Evolutionary conservation across 1,139 yeast species (phyloP), one percentile per base, ranked within the genome.

Genomic region (Kazachstania sp.): DNA sequence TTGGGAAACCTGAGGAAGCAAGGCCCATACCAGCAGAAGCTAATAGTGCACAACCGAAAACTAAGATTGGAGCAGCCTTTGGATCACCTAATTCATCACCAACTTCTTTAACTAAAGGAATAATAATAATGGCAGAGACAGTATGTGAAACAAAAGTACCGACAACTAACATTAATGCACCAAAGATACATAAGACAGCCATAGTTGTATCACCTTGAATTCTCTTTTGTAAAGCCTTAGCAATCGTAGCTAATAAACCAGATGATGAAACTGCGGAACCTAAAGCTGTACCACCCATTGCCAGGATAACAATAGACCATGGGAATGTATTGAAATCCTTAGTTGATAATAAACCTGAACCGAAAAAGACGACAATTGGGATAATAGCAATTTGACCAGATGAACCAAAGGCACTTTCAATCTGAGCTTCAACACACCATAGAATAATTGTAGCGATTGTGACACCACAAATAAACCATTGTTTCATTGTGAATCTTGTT

Each of bases 61-160:
- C 79, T 55, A 83, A 69, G 50, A 82, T 67, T 41, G 81, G 73
- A 30, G 86, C 81, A 26, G 72, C 64, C 31, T 64, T 64, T 35
- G 76, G 74, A 18, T 64, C 69, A 2, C 73, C 68, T 65, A 83
- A 66, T 48, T 73, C 69, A 49, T 75, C 73, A 49, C 88, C 90
- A 51, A 82, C 78, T 62, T 82, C 85, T 47, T 80, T 74, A 23
- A 83, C 85, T 52, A 83, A 68, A 30, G 90, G 90, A 43, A 83
- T 73, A 49, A 82, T 74, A 50, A 83, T 82, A 54, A 83, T 75
- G 0, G 90, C 88, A 8, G 88, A 84, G 26, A 82, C 90, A 0
- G 90, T 83, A 63, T 83, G 90, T 4, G 84, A 78, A 19, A 83
- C 86, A 64, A 83, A 83, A 0, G 88, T 82, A 29, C 87, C 87